Percentiles rank a stretch among this genome's conserved stretches.
Evolutionary conservation across 192 early-diverging fungal genomes (phyloP).

Genomic region (Backusella australiensis): DNA sequence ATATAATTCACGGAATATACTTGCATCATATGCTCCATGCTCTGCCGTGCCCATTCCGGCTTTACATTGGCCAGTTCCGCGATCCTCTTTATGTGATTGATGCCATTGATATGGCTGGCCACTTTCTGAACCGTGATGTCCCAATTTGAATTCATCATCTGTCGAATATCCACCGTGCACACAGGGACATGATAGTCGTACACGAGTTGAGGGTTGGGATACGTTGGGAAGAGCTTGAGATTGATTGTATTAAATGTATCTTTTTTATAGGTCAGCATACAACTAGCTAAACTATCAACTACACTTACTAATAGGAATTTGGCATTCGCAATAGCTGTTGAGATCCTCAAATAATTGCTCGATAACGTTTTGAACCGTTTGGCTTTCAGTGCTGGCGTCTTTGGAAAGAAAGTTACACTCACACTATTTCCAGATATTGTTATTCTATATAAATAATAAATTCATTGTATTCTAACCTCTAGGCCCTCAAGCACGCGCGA

Average conservation of each 20-base stretch:
- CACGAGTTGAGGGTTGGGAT: constrained; percentile 71
- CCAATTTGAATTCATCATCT: constrained; percentile 77
- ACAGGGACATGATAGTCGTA: constrained; percentile 86
- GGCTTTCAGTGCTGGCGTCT: constrained; percentile 29
- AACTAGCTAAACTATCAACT: too few species aligned
- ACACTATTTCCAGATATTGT: constrained; percentile 30
- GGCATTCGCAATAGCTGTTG: constrained; percentile 84
- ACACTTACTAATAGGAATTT: constrained; percentile 75
- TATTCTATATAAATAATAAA: not conserved
- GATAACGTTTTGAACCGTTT: constrained; percentile 68
- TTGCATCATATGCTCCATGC: constrained; percentile 89
- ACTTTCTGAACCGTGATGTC: constrained; percentile 87
- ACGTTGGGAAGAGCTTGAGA: constrained; percentile 80
- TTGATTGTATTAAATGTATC: constrained; percentile 80
- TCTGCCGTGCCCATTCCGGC: constrained; percentile 67
- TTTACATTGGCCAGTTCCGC: constrained; percentile 78
- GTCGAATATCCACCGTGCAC: constrained; percentile 59
- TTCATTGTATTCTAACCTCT: constrained; percentile 52
- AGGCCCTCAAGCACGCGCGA: constrained; percentile 76
- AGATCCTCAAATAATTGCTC: constrained; percentile 84
- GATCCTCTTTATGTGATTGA: constrained; percentile 80
- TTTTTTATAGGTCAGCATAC: constrained; percentile 20
- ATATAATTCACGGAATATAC: not conserved
- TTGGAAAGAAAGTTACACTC: constrained; percentile 62
- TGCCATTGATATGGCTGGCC: constrained; percentile 80